Base-by-base conservation (phyloP, 1,139 yeast genomes). In the Blastobotrys malaysiensis region DNA sequence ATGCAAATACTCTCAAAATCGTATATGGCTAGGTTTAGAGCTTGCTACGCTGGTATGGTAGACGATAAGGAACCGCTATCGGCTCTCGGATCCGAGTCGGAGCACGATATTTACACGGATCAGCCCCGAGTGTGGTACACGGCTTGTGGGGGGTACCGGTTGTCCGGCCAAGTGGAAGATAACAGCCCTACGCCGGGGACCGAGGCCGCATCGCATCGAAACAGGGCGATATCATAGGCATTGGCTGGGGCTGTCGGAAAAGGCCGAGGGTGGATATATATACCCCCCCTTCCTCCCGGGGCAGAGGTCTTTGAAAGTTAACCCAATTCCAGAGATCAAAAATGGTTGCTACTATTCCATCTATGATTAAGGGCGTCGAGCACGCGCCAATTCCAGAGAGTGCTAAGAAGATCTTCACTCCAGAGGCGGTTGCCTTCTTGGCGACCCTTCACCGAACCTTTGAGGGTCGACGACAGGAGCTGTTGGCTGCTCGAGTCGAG, bases 371-470 rank as follows among this genome's bases (percentile, higher is more conserved):
- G 20, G 71, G 70, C 49, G 70, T 69, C 11, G 58, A 63, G 52
- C 63, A 63, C 64, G 65, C 63, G 43, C 59, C 63, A 45, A 55
- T 61, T 31, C 64, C 66, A 47, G 55, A 53, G 16, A 50, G 52
- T 36, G 65, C 63, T 43, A 58, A 59, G 52, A 61, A 65, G 55
- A 81, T 86, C 63, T 77, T 84, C 65, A 81, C 84, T 55, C 73
- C 79, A 13, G 90, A 84, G 59, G 89, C 93, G 1, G 73, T 86
- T 55, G 88, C 83, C 19, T 83, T 86, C 64, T 78, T 86, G 55
- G 89, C 90, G 20, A 79, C 86, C 45, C 78, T 86, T 57, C 93
- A 86, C 71, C 81, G 91, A 64, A 75, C 84, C 53, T 86, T 86
- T 76, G 79, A 84, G 65, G 74, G 72, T 53, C 79, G 78, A 48